These are phyloP conservation scores for Tetrahymena elliotti DNA, from an alignment of 73 alveolate species.

Conservation along the genomic window DNA sequence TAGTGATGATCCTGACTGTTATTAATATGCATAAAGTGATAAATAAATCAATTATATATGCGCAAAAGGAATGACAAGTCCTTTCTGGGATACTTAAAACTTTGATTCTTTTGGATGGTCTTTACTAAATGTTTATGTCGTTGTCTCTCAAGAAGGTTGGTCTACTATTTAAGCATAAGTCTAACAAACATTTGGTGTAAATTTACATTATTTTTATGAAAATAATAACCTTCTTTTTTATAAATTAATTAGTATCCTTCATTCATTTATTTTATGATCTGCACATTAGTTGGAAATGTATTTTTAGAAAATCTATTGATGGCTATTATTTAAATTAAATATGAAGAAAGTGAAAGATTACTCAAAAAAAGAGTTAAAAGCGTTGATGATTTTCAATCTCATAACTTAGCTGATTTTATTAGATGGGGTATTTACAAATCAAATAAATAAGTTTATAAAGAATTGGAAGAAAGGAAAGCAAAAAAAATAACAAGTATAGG, in stretches of 20 bases:
- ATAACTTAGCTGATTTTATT: background rate
- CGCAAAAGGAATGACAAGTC: constrained; percentile 25
- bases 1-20: constrained; percentile 38
- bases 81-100: constrained; percentile 17
- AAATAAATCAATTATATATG: constrained; percentile 8
- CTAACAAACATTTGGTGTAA: constrained; percentile 46
- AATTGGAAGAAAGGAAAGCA: background rate
- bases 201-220: background rate
- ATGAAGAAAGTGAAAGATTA: background rate
- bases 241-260: background rate
- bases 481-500: background rate
- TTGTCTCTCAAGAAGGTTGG: constrained; percentile 90
- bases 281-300: background rate
- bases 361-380: background rate
- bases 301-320: background rate
- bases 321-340: background rate
- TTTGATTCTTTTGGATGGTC: constrained; percentile 51
- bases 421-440: background rate
- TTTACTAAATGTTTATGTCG: constrained; percentile 57
- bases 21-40: constrained; percentile 43
- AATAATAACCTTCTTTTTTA: background rate
- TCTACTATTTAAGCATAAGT: constrained; percentile 52
- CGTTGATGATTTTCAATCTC: background rate
- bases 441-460: background rate
- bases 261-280: background rate